A percentile compares a stretch with the other conserved stretches of the same genome.
These are phyloP conservation scores for Xylariaceae sp. DNA, from an alignment of 2,329 filamentous ascomycete genomes.

Conservation along the genomic window DNA sequence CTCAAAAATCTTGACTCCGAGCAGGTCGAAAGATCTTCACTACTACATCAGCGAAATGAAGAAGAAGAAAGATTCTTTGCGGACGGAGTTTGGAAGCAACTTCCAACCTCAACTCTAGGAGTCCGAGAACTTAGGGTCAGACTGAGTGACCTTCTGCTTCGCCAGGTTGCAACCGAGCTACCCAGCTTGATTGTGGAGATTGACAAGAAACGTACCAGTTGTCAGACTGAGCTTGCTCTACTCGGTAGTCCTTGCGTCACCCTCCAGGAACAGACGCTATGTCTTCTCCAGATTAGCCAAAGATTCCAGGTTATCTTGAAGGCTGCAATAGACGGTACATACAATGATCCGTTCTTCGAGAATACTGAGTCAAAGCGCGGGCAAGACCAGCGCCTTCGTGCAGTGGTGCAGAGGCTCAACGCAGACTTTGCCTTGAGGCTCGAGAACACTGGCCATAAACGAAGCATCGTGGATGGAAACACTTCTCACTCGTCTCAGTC, in stretches of 20 bases:
- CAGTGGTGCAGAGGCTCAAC: conserved; percentile 48
- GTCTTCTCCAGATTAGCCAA: conserved; percentile 44
- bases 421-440: conserved; percentile 37
- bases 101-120: conserved; percentile 39
- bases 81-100: conserved; percentile 35
- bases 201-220: conserved; percentile 30
- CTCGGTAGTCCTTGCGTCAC: conserved; percentile 47
- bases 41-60: conserved; percentile 34
- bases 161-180: conserved; percentile 43
- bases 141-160: conserved; percentile 46
- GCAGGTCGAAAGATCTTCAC: conserved; percentile 27
- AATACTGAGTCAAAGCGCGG: conserved; percentile 29
- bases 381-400: conserved; percentile 45
- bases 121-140: conserved; percentile 43
- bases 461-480: too few species aligned
- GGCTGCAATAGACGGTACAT: conserved; percentile 40
- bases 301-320: conserved; percentile 39
- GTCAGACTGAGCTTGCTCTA: conserved; percentile 35
- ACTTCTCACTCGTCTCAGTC: too few species aligned
- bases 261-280: conserved; percentile 41
- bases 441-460: not conserved
- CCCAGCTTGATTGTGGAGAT: conserved; percentile 43
- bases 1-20: conserved; percentile 43
- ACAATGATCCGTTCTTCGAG: conserved; percentile 48
- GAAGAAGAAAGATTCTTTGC: conserved; percentile 42